Evolutionary conservation across 768 basidiomycete genomes (phyloP).

Genomic region (Hericium coralloides): DNA sequence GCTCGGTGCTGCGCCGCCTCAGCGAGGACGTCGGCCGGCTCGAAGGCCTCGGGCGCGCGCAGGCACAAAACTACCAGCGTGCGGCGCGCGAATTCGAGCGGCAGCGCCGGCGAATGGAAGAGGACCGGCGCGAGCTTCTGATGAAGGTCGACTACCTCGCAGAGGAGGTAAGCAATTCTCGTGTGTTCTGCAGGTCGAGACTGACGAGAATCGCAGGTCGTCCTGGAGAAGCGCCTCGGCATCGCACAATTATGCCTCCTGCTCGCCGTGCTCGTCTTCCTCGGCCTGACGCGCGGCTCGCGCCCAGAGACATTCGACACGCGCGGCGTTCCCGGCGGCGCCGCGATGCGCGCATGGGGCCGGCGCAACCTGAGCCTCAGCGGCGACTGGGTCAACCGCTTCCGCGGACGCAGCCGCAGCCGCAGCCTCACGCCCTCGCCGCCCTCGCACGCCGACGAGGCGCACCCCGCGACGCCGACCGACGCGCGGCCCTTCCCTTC

Average conservation of each 20-base stretch:
- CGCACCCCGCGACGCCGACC: slow-evolving; percentile 7
- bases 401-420: slow-evolving; percentile 25
- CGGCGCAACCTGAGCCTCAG: slow-evolving; percentile 47
- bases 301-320: slow-evolving; percentile 20
- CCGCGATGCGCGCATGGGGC: slow-evolving; percentile 45
- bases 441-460: not conserved
- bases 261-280: slow-evolving; percentile 76
- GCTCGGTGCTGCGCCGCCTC: slow-evolving; percentile 65
- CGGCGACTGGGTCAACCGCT: slow-evolving; percentile 39
- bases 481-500: slow-evolving; percentile 1
- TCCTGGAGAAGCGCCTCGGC: slow-evolving; percentile 83
- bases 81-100: slow-evolving; percentile 60
- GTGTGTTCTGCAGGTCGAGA: not conserved
- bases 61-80: slow-evolving; percentile 57
- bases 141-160: slow-evolving; percentile 64
- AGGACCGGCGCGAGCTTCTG: slow-evolving; percentile 63
- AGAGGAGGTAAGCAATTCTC: slow-evolving; percentile 53
- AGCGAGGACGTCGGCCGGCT: slow-evolving; percentile 73
- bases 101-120: slow-evolving; percentile 55
- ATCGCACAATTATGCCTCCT: slow-evolving; percentile 82
- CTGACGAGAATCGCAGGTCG: slow-evolving; percentile 39
- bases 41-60: slow-evolving; percentile 64
- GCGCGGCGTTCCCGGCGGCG: slow-evolving; percentile 2
- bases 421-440: not conserved
- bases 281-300: slow-evolving; percentile 77